phyloP scores from a whole-genome alignment of 352 stramenopile genomes.

The Phytophthora sojae region DNA sequence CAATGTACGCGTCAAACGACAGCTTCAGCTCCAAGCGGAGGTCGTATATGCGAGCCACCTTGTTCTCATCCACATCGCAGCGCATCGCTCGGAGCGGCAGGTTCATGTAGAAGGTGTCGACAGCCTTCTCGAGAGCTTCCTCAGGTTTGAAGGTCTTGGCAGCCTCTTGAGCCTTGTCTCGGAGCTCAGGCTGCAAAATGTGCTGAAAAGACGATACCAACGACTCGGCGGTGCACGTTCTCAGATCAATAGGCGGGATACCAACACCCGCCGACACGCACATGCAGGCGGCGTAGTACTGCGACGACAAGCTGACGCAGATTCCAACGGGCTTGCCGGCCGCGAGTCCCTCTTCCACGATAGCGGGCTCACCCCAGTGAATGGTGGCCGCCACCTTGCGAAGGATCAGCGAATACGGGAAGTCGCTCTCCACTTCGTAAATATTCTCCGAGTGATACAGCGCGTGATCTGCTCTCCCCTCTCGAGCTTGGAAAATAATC shows the following conservation, averaged over 20 bases:
- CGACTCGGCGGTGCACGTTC: conserved; percentile 62
- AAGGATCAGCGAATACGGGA: conserved; percentile 85
- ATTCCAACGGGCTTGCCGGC: conserved; percentile 89
- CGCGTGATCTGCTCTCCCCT: conserved; percentile 10
- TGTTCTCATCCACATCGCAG: conserved; percentile 45
- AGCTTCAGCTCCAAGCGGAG: conserved; percentile 47
- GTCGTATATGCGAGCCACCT: conserved; percentile 53
- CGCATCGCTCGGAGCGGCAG: conserved; percentile 45
- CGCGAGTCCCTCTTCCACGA: conserved; percentile 80
- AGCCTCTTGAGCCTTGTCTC: conserved; percentile 47
- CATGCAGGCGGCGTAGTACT: conserved; percentile 88
- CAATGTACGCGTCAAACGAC: conserved; percentile 50
- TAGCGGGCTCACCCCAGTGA: conserved; percentile 78
- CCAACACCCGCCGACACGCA: conserved; percentile 76
- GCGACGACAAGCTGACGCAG: conserved; percentile 89
- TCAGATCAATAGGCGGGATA: conserved; percentile 70
- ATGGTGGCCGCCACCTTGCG: conserved; percentile 81
- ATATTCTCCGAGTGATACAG: conserved; percentile 43
- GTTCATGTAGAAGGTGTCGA: conserved; percentile 73
- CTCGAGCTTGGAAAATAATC: conserved; percentile 68
- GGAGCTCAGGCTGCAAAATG: conserved; percentile 52
- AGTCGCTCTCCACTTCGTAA: conserved; percentile 46
- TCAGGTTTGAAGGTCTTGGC: conserved; percentile 59
- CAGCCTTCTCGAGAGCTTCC: conserved; percentile 66
- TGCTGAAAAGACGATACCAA: conserved; percentile 71